Percentiles rank a stretch among this genome's conserved stretches.
Evolutionary conservation across 1,284 basidiomycete species (phyloP).

Genomic region (Irpex lacteus): DNA sequence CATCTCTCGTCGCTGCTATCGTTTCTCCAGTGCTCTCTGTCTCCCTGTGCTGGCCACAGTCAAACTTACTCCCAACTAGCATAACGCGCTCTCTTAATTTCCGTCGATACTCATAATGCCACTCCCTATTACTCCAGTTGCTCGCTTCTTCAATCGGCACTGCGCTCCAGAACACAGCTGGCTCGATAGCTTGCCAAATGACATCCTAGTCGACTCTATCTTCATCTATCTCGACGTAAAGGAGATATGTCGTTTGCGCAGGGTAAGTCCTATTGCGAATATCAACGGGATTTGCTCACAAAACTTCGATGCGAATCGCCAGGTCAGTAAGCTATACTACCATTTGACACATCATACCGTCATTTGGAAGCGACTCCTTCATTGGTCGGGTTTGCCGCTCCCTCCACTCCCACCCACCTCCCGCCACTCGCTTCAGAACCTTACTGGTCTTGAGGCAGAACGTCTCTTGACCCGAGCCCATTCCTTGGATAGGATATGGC

Average conservation of each 20-base stretch:
- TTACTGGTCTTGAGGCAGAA: constrained; percentile 58
- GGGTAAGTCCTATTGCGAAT: neutral
- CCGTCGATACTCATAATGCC: constrained; percentile 3
- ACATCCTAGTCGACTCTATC: constrained; percentile 48
- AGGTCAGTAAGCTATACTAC: constrained; percentile 57
- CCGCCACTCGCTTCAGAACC: constrained; percentile 38
- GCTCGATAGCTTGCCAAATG: constrained; percentile 24
- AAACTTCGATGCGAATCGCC: neutral
- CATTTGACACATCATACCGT: constrained; percentile 60
- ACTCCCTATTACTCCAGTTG: neutral
- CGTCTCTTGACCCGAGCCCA: constrained; percentile 58
- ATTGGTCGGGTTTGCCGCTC: constrained; percentile 47
- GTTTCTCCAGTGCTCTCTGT: neutral
- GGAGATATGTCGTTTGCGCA: constrained; percentile 50
- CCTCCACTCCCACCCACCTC: constrained; percentile 61
- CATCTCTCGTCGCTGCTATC: neutral
- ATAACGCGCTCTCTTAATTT: neutral
- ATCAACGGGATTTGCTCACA: neutral
- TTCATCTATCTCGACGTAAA: constrained; percentile 47
- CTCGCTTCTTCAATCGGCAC: neutral
- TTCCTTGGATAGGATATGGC: constrained; percentile 46
- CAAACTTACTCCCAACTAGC: neutral
- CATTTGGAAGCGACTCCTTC: constrained; percentile 67
- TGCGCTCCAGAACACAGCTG: neutral
- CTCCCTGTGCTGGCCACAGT: neutral